A percentile compares a stretch with the other conserved stretches of the same genome.
These are phyloP conservation scores for Dactylonectria macrodidyma DNA, from an alignment of 2,329 filamentous ascomycete species.

Conservation along the genomic window DNA sequence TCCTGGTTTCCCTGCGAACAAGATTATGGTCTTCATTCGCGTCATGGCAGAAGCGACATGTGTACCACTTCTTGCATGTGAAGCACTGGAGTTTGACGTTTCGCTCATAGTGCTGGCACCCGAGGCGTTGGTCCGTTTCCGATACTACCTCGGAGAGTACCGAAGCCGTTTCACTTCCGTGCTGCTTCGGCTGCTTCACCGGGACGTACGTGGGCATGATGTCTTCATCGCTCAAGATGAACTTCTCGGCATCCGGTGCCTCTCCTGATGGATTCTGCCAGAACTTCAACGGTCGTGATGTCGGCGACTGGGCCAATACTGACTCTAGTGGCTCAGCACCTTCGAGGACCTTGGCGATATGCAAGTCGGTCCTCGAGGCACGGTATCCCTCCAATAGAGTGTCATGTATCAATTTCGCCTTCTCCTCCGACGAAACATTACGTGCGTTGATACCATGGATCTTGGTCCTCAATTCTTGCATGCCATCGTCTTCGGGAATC, in stretches of 20 bases:
- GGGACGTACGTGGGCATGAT: conserved; percentile 78
- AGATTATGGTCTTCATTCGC: conserved; percentile 83
- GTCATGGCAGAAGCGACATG: conserved; percentile 96
- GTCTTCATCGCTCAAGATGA: conserved; percentile 72
- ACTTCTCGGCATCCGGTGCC: conserved; percentile 56
- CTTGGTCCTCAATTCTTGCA: conserved; percentile 75
- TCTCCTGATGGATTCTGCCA: conserved; percentile 68
- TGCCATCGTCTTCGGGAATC: conserved; percentile 85
- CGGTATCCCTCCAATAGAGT: conserved; percentile 79
- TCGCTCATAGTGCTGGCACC: conserved; percentile 93
- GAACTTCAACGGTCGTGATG: conserved; percentile 68
- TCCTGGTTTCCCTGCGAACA: conserved; percentile 85
- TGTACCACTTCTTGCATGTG: conserved; percentile 92
- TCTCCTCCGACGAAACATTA: conserved; percentile 72
- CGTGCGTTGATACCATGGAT: conserved; percentile 79
- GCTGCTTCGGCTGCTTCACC: conserved; percentile 61
- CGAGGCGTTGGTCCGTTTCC: conserved; percentile 66
- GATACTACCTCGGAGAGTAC: conserved; percentile 36
- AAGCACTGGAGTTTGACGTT: conserved; percentile 97
- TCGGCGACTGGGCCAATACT: conserved; percentile 57
- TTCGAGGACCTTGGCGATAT: conserved; percentile 36
- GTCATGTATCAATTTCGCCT: conserved; percentile 80
- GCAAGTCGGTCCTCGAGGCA: conserved; percentile 48
- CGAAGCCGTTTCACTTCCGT: conserved; percentile 59
- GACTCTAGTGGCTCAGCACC: conserved; percentile 43